Conservation (phyloP, 2,329 filamentous ascomycete species). For the Trichophyton equinum region DNA sequence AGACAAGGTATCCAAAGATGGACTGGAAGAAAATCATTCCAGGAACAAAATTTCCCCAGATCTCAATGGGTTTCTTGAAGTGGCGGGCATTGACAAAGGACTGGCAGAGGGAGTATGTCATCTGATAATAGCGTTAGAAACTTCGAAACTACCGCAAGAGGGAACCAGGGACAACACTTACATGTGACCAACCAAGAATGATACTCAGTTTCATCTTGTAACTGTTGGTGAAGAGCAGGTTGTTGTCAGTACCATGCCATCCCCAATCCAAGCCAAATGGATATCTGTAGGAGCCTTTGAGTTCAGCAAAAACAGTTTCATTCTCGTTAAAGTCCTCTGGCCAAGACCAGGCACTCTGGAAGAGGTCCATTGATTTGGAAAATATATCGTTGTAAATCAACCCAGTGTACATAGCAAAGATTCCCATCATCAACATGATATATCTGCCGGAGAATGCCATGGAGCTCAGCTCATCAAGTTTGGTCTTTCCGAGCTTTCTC, state of each 20-base stretch:
- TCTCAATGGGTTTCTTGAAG: slow-evolving; percentile 89
- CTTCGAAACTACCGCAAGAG: neutral
- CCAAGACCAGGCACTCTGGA: slow-evolving; percentile 82
- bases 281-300: slow-evolving; percentile 70
- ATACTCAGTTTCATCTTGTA: slow-evolving; percentile 99
- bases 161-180: slow-evolving; percentile 20
- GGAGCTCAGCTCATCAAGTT: slow-evolving; percentile 90
- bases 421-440: slow-evolving; percentile 95
- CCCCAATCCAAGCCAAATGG: slow-evolving; percentile 92
- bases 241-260: slow-evolving; percentile 94
- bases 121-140: slow-evolving; percentile 32
- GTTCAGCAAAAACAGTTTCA: slow-evolving; percentile 50
- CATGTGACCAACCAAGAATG: slow-evolving; percentile 84
- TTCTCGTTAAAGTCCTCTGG: slow-evolving; percentile 55
- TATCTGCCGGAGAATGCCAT: slow-evolving; percentile 99
- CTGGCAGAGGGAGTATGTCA: slow-evolving; percentile 95
- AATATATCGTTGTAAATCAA: slow-evolving; percentile 97
- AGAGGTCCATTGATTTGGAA: slow-evolving; percentile 81
- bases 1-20: slow-evolving; percentile 91
- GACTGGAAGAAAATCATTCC: slow-evolving; percentile 99
- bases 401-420: slow-evolving; percentile 94
- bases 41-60: slow-evolving; percentile 93
- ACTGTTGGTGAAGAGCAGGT: slow-evolving; percentile 90
- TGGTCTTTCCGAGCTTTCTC: slow-evolving; percentile 65
- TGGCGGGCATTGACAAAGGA: slow-evolving; percentile 87